phyloP scores from a whole-genome alignment of 495 filamentous ascomycete genomes.

The Trichoderma reesei region DNA sequence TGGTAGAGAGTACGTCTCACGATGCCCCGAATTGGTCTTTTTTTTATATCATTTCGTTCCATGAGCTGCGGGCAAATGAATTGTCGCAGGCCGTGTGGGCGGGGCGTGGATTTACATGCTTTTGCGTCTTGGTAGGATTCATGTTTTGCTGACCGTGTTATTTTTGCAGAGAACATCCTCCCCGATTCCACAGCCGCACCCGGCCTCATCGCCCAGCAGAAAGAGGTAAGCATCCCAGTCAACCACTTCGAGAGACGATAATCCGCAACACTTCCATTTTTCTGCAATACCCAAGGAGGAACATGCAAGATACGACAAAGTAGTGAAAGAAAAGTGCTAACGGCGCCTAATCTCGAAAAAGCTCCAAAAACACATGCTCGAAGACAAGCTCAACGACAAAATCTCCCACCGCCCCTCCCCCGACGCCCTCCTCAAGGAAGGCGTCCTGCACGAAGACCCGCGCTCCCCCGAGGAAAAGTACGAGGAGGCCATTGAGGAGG shows the following conservation, averaged over 20 bases:
- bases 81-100: neutral
- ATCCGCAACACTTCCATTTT: too few relatives aligned
- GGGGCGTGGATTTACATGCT: neutral
- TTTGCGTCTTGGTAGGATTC: neutral
- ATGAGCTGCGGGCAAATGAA: neutral
- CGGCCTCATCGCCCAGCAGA: conserved; percentile 63
- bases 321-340: neutral
- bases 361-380: conserved; percentile 76
- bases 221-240: conserved; percentile 37
- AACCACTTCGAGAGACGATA: neutral
- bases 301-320: too few relatives aligned
- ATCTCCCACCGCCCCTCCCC: conserved; percentile 64
- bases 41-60: neutral
- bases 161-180: conserved; percentile 61
- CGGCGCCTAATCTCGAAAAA: conserved; percentile 13
- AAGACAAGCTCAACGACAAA: conserved; percentile 73
- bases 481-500: conserved; percentile 38
- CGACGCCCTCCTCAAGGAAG: conserved; percentile 65
- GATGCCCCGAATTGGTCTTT: conserved; percentile 4
- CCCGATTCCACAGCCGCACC: conserved; percentile 66
- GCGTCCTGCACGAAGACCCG: conserved; percentile 60
- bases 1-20: conserved; percentile 62
- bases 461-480: conserved; percentile 41
- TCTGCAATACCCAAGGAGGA: too few relatives aligned
- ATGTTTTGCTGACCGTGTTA: neutral